Evolutionary conservation across 2,329 filamentous ascomycete genomes (phyloP).

Genomic region (Drechslerella coelobrocha): DNA sequence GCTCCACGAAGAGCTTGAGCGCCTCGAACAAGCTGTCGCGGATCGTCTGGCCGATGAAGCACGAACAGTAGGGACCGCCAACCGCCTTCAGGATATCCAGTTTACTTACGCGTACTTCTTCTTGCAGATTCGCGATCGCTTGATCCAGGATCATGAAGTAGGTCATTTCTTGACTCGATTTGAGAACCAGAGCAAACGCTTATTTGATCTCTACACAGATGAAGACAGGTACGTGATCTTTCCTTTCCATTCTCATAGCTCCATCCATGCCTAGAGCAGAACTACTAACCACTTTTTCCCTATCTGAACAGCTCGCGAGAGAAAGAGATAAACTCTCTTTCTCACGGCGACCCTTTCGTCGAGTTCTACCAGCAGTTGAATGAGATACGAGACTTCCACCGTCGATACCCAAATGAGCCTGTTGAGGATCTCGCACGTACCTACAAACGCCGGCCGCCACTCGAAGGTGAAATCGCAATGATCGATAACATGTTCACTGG

Average conservation of each 20-base stretch:
- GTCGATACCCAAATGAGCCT: conserved; percentile 88
- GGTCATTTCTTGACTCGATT: conserved; percentile 85
- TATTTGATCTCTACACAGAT: conserved; percentile 85
- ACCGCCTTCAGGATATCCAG: background rate
- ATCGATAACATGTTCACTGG: conserved; percentile 94
- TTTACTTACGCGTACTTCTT: conserved; percentile 26
- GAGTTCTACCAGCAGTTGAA: conserved; percentile 87
- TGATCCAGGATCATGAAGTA: conserved; percentile 92
- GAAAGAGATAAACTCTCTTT: conserved; percentile 82
- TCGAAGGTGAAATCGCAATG: conserved; percentile 65
- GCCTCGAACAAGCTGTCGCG: conserved; percentile 89
- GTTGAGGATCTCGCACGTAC: conserved; percentile 93
- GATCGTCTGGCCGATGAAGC: conserved; percentile 89
- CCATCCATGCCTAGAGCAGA: conserved; percentile 4
- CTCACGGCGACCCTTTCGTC: conserved; percentile 83
- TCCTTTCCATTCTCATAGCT: background rate
- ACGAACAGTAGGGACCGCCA: conserved; percentile 69
- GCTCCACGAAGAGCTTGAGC: conserved; percentile 94
- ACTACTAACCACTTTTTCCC: conserved; percentile 8
- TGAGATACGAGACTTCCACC: conserved; percentile 84
- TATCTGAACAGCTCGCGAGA: conserved; percentile 65
- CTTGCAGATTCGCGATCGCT: conserved; percentile 78
- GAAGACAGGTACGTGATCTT: conserved; percentile 62
- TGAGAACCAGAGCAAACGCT: conserved; percentile 79
- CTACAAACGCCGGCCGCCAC: conserved; percentile 76